Base-by-base conservation (phyloP, 106 monocot species). In the Dendrobium catenatum region DNA sequence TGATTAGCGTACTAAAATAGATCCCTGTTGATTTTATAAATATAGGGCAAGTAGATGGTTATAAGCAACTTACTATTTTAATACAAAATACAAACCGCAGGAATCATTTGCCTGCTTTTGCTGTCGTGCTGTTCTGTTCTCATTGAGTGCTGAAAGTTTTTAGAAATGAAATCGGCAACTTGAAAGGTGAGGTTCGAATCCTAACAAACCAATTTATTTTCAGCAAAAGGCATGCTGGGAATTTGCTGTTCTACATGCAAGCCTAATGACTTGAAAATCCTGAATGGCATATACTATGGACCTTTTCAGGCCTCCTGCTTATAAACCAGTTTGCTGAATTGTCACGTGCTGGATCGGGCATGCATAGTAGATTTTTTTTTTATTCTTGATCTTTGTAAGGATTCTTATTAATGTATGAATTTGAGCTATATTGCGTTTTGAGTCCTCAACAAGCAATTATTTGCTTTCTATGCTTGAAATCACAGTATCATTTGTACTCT, bases 401-500 rank as follows among this genome's bases (percentile, higher is more conserved):
- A 41, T 16, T 74, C 13, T 74, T 42, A 44, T 43, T 42, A 74
- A 41, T 31, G 31, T 42, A 29, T 54, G 24, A 13, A 18, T 33
- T 78, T 27, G 6, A 78, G 56, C 24, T 78, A 56, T 78, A 11
- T 58, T 55, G 4, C 72, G 42, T 73, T 2, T 73, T 73, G 72
- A 40, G 33, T 56, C 41, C 41, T 73, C 41, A 40, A 41, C 16
- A 40, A 40, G 40, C 42, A 74, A 44, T 24, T 66, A 24, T 59
- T 79, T 3, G 7, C 20, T 41, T 58, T 42, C 79, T 64, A 31
- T 26, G 6, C 11, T 43, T 43, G 10, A 79, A 79, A 79, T 10
- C 37, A 56, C 58, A 68, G 2, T 2, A 64, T 43, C 24, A 67
- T 54, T 61, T 48, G 31, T 56, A 55, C 80, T 40, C 78, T 86